These are phyloP conservation scores for Scenedesmus sp. DNA, from an alignment of 163 green algal genomes.

Conservation along the genomic window DNA sequence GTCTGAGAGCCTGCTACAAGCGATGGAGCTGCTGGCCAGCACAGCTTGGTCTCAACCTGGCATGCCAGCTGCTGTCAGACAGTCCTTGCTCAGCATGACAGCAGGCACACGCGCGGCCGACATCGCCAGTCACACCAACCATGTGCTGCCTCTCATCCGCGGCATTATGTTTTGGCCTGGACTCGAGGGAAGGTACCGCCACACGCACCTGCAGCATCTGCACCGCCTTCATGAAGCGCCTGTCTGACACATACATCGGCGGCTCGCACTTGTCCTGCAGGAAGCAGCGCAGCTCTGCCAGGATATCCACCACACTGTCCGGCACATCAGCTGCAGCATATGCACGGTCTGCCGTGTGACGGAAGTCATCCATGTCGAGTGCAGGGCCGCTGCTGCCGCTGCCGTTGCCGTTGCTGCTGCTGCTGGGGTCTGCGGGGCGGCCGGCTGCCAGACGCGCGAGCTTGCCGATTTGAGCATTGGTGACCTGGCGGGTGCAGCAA, in stretches of 20 bases:
- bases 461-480: constrained; percentile 58
- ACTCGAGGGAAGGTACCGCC: no score
- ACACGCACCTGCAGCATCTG: constrained; percentile 67
- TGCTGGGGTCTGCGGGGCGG: constrained; percentile 31
- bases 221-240: constrained; percentile 77
- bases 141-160: no score
- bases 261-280: constrained; percentile 80
- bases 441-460: constrained; percentile 61
- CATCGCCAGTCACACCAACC: no score
- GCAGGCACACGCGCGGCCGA: no score
- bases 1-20: no score
- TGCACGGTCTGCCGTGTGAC: constrained; percentile 60
- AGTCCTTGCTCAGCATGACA: no score
- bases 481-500: constrained; percentile 16
- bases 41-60: no score
- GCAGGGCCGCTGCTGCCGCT: constrained; percentile 6
- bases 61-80: no score
- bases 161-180: no score
- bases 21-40: no score
- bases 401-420: constrained; percentile 49
- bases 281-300: constrained; percentile 78
- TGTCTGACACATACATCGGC: constrained; percentile 77
- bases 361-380: constrained; percentile 77
- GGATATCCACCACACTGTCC: constrained; percentile 79
- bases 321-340: constrained; percentile 62